Conservation (phyloP, 176 grass and related monocot genomes). For the Thinopyrum elongatum region DNA sequence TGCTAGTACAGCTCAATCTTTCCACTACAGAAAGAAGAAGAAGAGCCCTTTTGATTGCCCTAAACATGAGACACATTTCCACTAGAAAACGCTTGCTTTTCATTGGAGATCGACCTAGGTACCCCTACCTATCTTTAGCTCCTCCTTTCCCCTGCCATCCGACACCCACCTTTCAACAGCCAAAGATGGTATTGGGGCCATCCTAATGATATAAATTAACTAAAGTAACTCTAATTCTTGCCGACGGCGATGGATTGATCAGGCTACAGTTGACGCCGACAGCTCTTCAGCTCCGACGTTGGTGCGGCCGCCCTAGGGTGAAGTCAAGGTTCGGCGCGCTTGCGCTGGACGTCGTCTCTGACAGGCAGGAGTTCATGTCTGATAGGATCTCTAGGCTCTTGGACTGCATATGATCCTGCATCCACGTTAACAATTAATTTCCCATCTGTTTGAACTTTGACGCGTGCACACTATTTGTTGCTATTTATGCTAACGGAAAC, state of each 20-base stretch:
- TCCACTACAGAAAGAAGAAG: background rate
- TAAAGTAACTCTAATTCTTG: background rate
- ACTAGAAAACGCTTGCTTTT: background rate
- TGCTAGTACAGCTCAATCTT: background rate
- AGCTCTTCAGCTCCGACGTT: conserved; percentile 14
- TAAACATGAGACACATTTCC: conserved; percentile 13
- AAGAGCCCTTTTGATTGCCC: background rate
- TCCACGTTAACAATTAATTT: background rate
- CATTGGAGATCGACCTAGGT: background rate
- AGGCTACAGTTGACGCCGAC: too few relatives aligned
- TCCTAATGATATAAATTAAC: conserved; percentile 13
- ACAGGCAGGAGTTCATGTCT: conserved; percentile 66
- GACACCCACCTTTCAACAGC: conserved; percentile 9
- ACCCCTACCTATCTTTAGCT: background rate
- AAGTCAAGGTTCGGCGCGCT: conserved; percentile 65
- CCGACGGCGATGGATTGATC: background rate
- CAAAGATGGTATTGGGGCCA: conserved; percentile 22
- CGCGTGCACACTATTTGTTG: background rate
- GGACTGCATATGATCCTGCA: conserved; percentile 40
- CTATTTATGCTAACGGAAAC: background rate
- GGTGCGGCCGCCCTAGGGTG: conserved; percentile 53
- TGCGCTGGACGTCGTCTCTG: conserved; percentile 51
- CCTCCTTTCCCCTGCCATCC: conserved; percentile 12
- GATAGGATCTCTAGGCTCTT: conserved; percentile 70
- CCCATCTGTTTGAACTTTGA: background rate